Evolutionary conservation across 2,329 filamentous ascomycete species (phyloP).

Genomic region (Paraphaeosphaeria sporulosa): DNA sequence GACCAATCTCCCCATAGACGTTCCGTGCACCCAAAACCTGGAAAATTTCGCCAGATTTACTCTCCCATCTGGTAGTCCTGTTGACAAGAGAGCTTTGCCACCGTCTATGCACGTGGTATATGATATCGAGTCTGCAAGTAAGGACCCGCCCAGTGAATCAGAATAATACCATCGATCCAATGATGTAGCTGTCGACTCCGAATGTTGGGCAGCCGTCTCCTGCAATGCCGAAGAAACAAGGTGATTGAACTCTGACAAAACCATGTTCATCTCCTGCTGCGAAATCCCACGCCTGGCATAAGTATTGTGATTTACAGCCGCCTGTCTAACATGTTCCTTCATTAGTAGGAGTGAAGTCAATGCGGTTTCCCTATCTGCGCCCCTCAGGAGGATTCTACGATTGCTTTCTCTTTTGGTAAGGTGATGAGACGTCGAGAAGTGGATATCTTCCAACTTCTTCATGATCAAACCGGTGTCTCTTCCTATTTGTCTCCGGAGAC

Average conservation of each 20-base stretch:
- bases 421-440: neutral
- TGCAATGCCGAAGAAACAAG: conserved; percentile 11
- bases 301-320: neutral
- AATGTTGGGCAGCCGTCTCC: conserved; percentile 7
- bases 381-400: neutral
- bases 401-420: neutral
- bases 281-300: neutral
- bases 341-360: neutral
- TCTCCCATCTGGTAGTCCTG: neutral
- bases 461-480: neutral
- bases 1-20: neutral
- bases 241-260: conserved; percentile 3
- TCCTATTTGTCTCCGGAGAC: neutral
- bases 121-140: too few species aligned
- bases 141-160: neutral
- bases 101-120: too few species aligned
- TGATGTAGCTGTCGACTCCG: conserved; percentile 13
- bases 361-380: neutral
- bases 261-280: neutral
- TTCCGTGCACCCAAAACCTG: neutral
- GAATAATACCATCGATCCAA: conserved; percentile 12
- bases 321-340: neutral
- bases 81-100: too few species aligned
- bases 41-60: too few species aligned
- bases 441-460: neutral